A percentile compares a stretch with the other conserved stretches of the same genome.
Evolutionary conservation across 2,329 filamentous ascomycete genomes (phyloP).

Genomic region (Truncatella angustata): DNA sequence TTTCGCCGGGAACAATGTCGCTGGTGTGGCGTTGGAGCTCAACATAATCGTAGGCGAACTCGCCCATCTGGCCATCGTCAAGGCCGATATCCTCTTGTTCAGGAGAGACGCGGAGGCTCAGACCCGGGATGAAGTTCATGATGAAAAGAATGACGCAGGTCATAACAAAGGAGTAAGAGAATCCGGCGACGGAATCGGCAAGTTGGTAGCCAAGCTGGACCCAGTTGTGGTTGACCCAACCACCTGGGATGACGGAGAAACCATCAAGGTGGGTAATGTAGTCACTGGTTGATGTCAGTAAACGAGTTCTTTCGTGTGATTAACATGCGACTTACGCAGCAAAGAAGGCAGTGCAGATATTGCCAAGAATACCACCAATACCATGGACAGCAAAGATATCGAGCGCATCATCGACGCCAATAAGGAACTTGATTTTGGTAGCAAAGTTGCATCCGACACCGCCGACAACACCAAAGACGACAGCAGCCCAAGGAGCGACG

Average conservation of each 20-base stretch:
- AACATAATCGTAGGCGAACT: constrained; percentile 83
- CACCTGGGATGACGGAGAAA: constrained; percentile 54
- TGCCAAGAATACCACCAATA: constrained; percentile 77
- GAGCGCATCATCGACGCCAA: constrained; percentile 82
- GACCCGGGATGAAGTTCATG: constrained; percentile 69
- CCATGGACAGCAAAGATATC: constrained; percentile 91
- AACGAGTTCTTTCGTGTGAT: not conserved
- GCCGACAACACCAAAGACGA: constrained; percentile 57
- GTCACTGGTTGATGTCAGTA: too few relatives aligned
- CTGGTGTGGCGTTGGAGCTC: constrained; percentile 66
- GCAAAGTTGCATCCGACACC: constrained; percentile 77
- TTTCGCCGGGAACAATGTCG: constrained; percentile 23
- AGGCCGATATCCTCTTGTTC: constrained; percentile 69
- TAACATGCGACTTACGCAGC: constrained; percentile 61
- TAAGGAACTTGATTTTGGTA: constrained; percentile 74
- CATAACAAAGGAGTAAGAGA: constrained; percentile 65
- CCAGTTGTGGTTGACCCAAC: constrained; percentile 71
- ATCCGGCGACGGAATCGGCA: constrained; percentile 63
- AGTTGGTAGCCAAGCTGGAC: constrained; percentile 71
- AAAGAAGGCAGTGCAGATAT: constrained; percentile 76
- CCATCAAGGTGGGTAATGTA: constrained; percentile 76
- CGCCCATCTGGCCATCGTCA: constrained; percentile 75
- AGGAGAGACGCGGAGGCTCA: constrained; percentile 64
- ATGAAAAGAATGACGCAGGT: constrained; percentile 68
- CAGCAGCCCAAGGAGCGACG: constrained; percentile 64